phyloP scores from a whole-genome alignment of 306 rosid genomes.

The Trichosanthes cucumerina region DNA sequence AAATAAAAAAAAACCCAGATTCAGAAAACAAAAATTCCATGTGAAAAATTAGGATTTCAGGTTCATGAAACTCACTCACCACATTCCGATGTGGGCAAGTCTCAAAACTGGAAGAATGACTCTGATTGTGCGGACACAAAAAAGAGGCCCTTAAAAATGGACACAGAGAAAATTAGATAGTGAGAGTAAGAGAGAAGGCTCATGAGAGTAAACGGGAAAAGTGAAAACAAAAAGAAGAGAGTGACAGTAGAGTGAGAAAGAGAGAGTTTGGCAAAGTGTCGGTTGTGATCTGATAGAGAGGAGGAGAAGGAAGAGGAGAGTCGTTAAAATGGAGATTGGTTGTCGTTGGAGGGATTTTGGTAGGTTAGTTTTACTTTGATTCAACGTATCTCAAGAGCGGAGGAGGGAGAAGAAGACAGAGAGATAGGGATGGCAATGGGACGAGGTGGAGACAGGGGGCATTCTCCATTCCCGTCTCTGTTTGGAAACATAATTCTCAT shows the following conservation, averaged over 20 bases:
- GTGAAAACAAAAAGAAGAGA: constrained; percentile 11
- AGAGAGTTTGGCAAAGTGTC: constrained; percentile 19
- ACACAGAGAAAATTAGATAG: background rate
- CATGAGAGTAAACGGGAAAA: constrained; percentile 39
- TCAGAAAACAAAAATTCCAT: background rate
- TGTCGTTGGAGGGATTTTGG: constrained; percentile 13
- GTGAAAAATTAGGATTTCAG: background rate
- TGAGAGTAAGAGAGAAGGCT: constrained; percentile 10
- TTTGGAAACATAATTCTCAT: too few relatives aligned
- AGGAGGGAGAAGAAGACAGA: too few relatives aligned
- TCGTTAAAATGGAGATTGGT: background rate
- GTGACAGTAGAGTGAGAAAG: background rate
- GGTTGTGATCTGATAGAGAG: constrained; percentile 19
- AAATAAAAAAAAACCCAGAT: background rate
- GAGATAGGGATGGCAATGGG: too few relatives aligned
- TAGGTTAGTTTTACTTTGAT: constrained; percentile 26
- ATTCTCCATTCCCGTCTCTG: too few relatives aligned
- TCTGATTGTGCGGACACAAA: background rate
- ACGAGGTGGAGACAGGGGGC: too few relatives aligned
- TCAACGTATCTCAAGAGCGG: constrained; percentile 26
- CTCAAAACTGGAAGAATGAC: background rate
- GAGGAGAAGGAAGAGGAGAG: background rate
- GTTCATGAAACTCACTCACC: background rate
- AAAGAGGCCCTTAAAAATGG: background rate
- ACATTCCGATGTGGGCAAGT: background rate